Conservation (phyloP, 1,139 yeast genomes). For the Zygoascus sp. region DNA sequence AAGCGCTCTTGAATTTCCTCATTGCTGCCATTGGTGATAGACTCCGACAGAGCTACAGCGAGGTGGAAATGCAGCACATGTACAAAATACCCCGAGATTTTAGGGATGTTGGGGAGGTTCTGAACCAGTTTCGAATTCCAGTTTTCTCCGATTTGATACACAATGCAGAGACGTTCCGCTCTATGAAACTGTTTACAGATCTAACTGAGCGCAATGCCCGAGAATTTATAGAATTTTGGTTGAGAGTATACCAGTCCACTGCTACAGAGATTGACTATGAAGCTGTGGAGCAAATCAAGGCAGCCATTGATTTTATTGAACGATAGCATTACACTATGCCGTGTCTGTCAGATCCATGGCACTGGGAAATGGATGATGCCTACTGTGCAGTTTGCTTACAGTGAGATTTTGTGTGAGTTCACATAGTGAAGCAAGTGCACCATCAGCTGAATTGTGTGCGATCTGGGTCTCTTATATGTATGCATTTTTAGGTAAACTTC, state of each 20-base stretch:
- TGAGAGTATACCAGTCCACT: neutral
- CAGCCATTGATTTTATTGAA: too few relatives aligned
- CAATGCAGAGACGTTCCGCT: neutral
- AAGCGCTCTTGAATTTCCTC: conserved; percentile 44
- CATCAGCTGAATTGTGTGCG: too few relatives aligned
- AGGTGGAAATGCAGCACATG: conserved; percentile 47
- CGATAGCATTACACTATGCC: too few relatives aligned
- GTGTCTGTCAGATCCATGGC: too few relatives aligned
- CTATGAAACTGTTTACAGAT: neutral
- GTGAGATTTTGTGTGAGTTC: neutral
- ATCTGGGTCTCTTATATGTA: too few relatives aligned
- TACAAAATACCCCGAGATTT: conserved; percentile 35
- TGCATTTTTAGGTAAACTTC: too few relatives aligned
- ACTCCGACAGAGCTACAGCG: conserved; percentile 55
- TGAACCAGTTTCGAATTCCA: conserved; percentile 52
- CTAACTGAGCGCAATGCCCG: neutral
- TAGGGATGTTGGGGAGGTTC: conserved; percentile 41
- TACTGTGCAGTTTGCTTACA: neutral
- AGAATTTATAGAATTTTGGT: neutral
- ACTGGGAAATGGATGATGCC: too few relatives aligned
- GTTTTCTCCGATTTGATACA: conserved; percentile 40
- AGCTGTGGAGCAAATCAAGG: neutral
- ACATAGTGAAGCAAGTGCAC: too few relatives aligned
- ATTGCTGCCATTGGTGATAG: conserved; percentile 49
- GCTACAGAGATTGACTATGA: neutral